Percentiles rank a stretch among this genome's conserved stretches.
phyloP scores from a whole-genome alignment of 2,329 filamentous ascomycete species.

The Neopestalotiopsis rosae region DNA sequence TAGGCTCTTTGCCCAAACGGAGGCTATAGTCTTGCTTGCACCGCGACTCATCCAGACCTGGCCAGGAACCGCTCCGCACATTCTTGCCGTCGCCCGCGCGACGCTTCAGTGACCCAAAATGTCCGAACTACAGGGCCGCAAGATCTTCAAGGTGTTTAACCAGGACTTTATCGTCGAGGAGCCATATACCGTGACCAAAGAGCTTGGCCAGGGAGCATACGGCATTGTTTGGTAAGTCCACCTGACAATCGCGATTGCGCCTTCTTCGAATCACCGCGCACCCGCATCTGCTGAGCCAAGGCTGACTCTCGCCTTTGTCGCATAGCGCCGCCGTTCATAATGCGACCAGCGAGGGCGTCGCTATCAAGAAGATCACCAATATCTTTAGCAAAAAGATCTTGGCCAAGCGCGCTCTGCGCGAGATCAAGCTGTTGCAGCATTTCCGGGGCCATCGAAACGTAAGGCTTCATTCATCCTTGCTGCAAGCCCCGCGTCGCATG shows the following conservation, averaged over 20 bases:
- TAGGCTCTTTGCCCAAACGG: neutral
- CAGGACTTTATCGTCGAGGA: constrained; percentile 99
- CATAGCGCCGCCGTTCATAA: constrained; percentile 88
- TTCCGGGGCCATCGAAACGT: constrained; percentile 91
- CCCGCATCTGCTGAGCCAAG: constrained; percentile 4
- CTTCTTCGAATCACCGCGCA: neutral
- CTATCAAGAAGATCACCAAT: constrained; percentile 99
- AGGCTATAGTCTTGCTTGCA: neutral
- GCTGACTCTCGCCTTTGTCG: constrained; percentile 27
- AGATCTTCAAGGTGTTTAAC: constrained; percentile 99
- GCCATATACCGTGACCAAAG: constrained; percentile 97
- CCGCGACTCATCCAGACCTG: neutral
- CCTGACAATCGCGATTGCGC: neutral
- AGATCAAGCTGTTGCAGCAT: constrained; percentile 98
- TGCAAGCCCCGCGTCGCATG: neutral
- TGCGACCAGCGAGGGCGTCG: constrained; percentile 89
- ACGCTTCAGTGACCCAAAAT: constrained; percentile 23
- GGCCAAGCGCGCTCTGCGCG: constrained; percentile 94
- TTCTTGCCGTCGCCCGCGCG: neutral
- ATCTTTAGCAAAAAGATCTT: constrained; percentile 99
- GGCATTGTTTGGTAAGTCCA: constrained; percentile 90
- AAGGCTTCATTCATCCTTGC: constrained; percentile 38
- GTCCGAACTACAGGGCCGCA: constrained; percentile 51
- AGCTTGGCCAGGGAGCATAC: constrained; percentile 96
- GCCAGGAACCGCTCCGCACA: neutral